These are phyloP conservation scores for Phytophthora pini DNA, from an alignment of 352 stramenopile genomes.

Conservation along the genomic window DNA sequence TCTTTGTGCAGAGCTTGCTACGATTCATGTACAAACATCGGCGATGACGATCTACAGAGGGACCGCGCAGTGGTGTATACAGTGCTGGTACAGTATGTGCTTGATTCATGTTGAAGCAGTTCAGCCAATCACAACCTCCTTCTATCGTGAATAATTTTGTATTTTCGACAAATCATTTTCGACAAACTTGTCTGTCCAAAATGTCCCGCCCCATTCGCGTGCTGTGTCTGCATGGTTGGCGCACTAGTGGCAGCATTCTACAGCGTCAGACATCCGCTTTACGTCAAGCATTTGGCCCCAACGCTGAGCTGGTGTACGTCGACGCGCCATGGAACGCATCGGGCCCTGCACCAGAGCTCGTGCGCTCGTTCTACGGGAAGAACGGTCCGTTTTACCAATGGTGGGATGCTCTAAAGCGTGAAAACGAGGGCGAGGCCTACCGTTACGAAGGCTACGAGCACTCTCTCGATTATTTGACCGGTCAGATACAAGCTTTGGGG, in stretches of 20 bases:
- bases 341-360: constrained; percentile 61
- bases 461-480: constrained; percentile 62
- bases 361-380: constrained; percentile 64
- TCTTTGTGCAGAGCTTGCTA: background rate
- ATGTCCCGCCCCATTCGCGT: constrained; percentile 61
- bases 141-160: no score
- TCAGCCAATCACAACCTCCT: no score
- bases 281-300: constrained; percentile 54
- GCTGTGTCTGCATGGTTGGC: constrained; percentile 83
- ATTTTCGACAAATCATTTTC: background rate
- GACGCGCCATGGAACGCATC: constrained; percentile 67
- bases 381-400: constrained; percentile 78
- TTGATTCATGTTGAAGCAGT: no score
- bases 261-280: constrained; percentile 64
- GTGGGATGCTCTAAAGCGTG: constrained; percentile 69
- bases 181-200: constrained; percentile 6
- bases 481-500: constrained; percentile 53
- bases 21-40: background rate
- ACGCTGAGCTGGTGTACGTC: constrained; percentile 71
- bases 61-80: no score
- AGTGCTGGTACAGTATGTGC: no score
- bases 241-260: constrained; percentile 75
- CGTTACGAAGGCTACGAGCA: constrained; percentile 71
- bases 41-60: no score
- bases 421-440: constrained; percentile 33